Evolutionary conservation across 2,329 filamentous ascomycete genomes (phyloP).

Genomic region (Penicillium sp.): DNA sequence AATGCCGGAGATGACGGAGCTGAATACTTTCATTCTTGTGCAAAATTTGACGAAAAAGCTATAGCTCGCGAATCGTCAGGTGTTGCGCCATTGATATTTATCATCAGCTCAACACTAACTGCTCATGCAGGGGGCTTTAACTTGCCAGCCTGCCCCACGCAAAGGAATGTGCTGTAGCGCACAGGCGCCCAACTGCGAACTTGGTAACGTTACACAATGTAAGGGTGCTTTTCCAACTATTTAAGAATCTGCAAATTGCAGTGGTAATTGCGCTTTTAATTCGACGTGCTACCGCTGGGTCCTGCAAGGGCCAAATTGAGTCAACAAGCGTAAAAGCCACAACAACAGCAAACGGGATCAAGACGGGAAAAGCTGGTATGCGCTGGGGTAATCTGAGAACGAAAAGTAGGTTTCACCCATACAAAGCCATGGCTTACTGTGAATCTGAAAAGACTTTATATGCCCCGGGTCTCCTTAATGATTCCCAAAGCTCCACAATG

Average conservation of each 20-base stretch:
- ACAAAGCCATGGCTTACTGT: no score
- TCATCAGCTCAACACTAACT: neutral
- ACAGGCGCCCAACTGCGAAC: neutral
- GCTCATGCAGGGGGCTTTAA: neutral
- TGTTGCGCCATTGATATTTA: neutral
- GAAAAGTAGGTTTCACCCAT: no score
- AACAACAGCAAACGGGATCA: no score
- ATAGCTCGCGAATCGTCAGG: neutral
- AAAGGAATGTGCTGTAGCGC: neutral
- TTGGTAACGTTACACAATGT: neutral
- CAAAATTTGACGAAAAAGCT: neutral
- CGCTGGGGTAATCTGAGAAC: no score
- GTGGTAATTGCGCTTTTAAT: neutral
- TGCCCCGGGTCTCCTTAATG: no score
- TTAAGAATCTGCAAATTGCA: neutral
- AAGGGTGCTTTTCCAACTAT: neutral
- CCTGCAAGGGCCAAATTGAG: no score
- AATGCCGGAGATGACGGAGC: neutral
- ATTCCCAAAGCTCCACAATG: no score
- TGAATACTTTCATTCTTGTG: neutral
- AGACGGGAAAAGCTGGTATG: no score
- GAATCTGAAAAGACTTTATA: no score
- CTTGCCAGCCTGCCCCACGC: neutral
- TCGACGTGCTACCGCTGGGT: neutral
- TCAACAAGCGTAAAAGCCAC: no score